These are phyloP conservation scores for Taiwanofungus camphoratus DNA, from an alignment of 1,284 basidiomycete genomes.

Conservation along the genomic window DNA sequence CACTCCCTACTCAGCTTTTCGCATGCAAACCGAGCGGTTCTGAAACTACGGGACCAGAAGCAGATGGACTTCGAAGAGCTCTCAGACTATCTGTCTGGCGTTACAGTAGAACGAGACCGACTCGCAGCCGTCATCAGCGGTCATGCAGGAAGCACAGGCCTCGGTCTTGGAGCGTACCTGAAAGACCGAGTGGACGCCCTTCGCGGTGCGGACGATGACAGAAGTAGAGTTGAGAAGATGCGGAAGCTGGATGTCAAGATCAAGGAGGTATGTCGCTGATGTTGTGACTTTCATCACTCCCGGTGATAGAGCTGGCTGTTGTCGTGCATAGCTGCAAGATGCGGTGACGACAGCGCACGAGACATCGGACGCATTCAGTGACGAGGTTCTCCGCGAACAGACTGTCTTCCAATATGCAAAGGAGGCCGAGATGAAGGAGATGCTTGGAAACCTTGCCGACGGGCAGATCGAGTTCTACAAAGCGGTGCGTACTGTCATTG, in stretches of 20 bases:
- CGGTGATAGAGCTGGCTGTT: background rate
- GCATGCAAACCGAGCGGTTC: conserved; percentile 82
- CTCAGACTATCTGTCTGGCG: conserved; percentile 88
- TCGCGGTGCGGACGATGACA: conserved; percentile 89
- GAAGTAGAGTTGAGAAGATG: conserved; percentile 90
- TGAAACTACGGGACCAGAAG: conserved; percentile 96
- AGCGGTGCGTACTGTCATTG: conserved; percentile 54
- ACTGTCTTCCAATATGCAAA: conserved; percentile 86
- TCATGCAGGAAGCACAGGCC: conserved; percentile 72
- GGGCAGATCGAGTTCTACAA: conserved; percentile 95
- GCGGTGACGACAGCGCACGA: conserved; percentile 94
- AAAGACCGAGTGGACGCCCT: conserved; percentile 90
- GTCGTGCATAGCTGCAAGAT: conserved; percentile 72
- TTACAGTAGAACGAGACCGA: conserved; percentile 89
- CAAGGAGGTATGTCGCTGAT: conserved; percentile 66
- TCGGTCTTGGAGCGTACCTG: conserved; percentile 88
- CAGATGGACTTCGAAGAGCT: conserved; percentile 98
- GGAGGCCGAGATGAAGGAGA: conserved; percentile 93
- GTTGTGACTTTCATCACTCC: background rate
- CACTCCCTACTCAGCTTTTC: conserved; percentile 89
- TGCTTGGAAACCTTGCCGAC: conserved; percentile 83
- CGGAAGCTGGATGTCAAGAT: conserved; percentile 89
- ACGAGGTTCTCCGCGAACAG: conserved; percentile 90
- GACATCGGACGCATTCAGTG: conserved; percentile 92
- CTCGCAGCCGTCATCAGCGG: conserved; percentile 81